Percentiles rank a stretch among this genome's conserved stretches.
phyloP scores from a whole-genome alignment of 371 early-diverging fungal species.

The Circinella minor region DNA sequence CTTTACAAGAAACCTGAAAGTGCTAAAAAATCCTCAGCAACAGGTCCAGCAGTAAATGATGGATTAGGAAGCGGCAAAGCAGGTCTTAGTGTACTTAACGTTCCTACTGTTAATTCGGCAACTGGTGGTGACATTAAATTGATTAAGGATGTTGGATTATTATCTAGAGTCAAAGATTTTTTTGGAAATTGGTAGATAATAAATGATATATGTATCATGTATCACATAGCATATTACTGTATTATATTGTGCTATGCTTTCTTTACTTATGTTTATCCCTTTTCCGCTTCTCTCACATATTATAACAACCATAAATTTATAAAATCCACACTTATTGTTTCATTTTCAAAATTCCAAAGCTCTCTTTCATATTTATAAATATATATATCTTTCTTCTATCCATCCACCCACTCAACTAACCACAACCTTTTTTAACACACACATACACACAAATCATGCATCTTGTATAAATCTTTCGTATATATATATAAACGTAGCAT shows the following conservation, averaged over 20 bases:
- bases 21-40: background rate
- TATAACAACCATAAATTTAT: no score
- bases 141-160: slow-evolving; percentile 2
- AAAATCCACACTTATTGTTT: no score
- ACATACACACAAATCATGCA: background rate
- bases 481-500: slow-evolving; percentile 3
- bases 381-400: no score
- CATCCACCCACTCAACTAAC: background rate
- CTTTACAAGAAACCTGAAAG: slow-evolving; percentile 17
- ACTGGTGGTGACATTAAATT: slow-evolving; percentile 7
- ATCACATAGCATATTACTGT: no score
- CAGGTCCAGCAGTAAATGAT: background rate
- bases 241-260: no score
- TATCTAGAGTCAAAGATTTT: slow-evolving; percentile 15
- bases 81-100: slow-evolving; percentile 16
- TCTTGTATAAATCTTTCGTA: slow-evolving; percentile 5
- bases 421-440: background rate
- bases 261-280: no score
- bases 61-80: slow-evolving; percentile 19
- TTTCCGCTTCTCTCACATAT: no score
- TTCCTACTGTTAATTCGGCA: slow-evolving; percentile 11
- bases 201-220: no score
- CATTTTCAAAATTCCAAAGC: no score
- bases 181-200: slow-evolving; percentile 16
- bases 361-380: no score